A percentile compares a stretch with the other conserved stretches of the same genome.
Evolutionary conservation across 306 rosid species (phyloP).

Genomic region (Rosa lucieae): DNA sequence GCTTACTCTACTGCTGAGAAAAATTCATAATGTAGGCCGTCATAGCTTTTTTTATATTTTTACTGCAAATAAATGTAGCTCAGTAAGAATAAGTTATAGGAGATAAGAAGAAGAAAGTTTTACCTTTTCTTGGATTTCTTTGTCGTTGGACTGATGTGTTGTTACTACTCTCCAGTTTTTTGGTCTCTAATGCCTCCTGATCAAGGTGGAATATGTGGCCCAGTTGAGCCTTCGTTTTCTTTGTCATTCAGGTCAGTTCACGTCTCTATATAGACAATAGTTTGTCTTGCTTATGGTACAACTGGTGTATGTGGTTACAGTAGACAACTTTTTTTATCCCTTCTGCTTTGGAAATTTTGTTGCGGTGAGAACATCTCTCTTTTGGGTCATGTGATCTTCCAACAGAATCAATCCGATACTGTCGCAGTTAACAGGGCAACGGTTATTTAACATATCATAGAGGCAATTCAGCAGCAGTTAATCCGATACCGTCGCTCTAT

Average conservation of each 20-base stretch:
- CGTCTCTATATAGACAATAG: background rate
- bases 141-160: constrained; percentile 22
- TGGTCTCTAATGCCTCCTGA: constrained; percentile 76
- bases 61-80: background rate
- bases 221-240: constrained; percentile 73
- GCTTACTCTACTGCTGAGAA: background rate
- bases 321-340: background rate
- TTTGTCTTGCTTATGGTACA: background rate
- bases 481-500: background rate
- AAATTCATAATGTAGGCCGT: background rate
- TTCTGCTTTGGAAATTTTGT: background rate
- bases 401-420: background rate
- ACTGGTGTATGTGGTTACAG: background rate
- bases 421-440: background rate
- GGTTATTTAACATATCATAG: background rate
- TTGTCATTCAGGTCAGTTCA: constrained; percentile 66
- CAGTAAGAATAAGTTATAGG: background rate
- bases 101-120: background rate
- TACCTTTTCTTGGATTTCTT: constrained; percentile 1
- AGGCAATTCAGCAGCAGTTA: background rate
- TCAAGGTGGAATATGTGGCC: constrained; percentile 52
- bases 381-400: background rate
- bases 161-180: constrained; percentile 48
- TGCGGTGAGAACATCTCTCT: background rate
- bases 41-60: background rate